A percentile compares a stretch with the other conserved stretches of the same genome.
These are phyloP conservation scores for Penicillium sp. DNA, from an alignment of 2,329 filamentous ascomycete genomes.

Conservation along the genomic window DNA sequence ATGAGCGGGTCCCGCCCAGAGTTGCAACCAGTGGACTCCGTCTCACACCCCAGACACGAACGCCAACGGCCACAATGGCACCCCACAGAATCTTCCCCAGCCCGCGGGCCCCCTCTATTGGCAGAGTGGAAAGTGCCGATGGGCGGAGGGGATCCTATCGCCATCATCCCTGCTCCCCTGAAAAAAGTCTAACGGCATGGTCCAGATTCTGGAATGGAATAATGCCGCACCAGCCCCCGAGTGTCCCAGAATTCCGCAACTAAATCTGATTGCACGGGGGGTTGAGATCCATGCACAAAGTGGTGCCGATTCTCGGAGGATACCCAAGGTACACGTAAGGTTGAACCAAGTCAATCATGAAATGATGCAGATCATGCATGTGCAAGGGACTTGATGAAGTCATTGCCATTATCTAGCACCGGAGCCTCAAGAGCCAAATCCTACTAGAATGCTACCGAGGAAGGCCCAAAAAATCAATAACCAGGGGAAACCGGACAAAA, in stretches of 20 bases:
- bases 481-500: not conserved
- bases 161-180: not conserved
- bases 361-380: not conserved
- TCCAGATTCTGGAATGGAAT: not conserved
- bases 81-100: constrained; percentile 4
- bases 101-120: not conserved
- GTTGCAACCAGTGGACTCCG: not conserved
- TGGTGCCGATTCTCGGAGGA: not conserved
- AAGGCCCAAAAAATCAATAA: not conserved
- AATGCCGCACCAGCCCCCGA: not conserved
- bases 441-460: not conserved
- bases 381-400: not conserved
- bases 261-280: not conserved
- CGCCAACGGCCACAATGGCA: not conserved
- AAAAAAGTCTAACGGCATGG: not conserved
- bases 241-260: not conserved
- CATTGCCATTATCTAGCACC: not conserved
- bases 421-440: too few species aligned
- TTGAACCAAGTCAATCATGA: not conserved
- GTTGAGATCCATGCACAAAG: not conserved
- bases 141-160: not conserved
- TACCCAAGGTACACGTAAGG: not conserved
- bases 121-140: constrained; percentile 1
- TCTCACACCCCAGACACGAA: constrained; percentile 10
- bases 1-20: constrained; percentile 10